Evolutionary conservation across 257 asterid species (phyloP).

Genomic region (Przewalskia tangutica): DNA sequence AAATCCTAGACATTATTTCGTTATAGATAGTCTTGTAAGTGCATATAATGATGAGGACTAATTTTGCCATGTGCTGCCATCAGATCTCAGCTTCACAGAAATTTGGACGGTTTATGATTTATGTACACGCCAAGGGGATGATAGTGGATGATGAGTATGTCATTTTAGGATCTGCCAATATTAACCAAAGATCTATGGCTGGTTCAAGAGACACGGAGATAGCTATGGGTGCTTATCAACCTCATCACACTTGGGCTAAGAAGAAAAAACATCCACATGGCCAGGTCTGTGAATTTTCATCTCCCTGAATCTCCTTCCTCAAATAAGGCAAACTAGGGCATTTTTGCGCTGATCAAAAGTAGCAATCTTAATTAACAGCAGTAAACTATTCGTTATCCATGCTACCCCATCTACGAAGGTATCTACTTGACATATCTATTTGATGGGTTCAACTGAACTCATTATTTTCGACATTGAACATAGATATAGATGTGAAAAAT

Average conservation of each 20-base stretch:
- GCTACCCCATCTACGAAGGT: not conserved
- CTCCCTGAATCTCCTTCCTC: not conserved
- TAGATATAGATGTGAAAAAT: not conserved
- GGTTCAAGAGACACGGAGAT: constrained; percentile 88
- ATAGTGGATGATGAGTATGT: constrained; percentile 76
- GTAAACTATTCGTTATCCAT: not conserved
- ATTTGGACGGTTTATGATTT: constrained; percentile 56
- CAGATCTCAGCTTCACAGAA: constrained; percentile 43
- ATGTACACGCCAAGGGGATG: constrained; percentile 84
- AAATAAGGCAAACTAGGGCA: not conserved
- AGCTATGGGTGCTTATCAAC: constrained; percentile 87
- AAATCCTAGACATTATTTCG: not conserved
- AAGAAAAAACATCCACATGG: constrained; percentile 48
- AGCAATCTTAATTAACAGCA: not conserved
- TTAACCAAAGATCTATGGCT: constrained; percentile 79
- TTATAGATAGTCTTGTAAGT: not conserved
- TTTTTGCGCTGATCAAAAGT: not conserved
- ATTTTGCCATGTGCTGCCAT: not conserved
- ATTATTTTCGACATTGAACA: not conserved
- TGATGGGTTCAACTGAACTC: not conserved
- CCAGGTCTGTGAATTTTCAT: constrained; percentile 37
- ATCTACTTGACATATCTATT: not conserved
- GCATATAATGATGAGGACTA: not conserved
- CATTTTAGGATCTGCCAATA: constrained; percentile 74
- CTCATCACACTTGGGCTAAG: constrained; percentile 56